Evolutionary conservation across 2,329 filamentous ascomycete species (phyloP).

Genomic region (Capronia americana): DNA sequence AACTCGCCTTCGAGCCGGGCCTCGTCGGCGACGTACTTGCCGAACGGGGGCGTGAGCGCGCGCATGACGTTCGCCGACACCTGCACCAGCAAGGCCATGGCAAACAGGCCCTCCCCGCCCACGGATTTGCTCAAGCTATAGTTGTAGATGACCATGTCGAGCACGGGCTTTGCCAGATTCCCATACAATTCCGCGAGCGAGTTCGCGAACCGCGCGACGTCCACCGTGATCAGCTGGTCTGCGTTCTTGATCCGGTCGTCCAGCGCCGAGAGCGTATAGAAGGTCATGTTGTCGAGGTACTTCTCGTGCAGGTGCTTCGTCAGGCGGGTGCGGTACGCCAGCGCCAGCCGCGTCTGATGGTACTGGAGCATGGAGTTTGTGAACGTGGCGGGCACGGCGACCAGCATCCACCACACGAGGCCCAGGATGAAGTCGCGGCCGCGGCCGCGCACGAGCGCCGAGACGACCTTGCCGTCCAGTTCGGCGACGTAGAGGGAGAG

Average conservation of each 20-base stretch:
- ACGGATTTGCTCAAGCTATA: conserved; percentile 92
- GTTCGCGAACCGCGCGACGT: conserved; percentile 95
- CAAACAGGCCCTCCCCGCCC: conserved; percentile 92
- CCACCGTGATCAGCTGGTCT: conserved; percentile 95
- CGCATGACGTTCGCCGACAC: conserved; percentile 92
- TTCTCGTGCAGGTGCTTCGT: conserved; percentile 96
- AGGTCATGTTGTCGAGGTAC: conserved; percentile 96
- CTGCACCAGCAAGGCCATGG: conserved; percentile 94
- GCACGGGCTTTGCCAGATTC: conserved; percentile 89
- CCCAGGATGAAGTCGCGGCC: conserved; percentile 87
- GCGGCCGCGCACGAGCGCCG: conserved; percentile 86
- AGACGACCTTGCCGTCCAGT: conserved; percentile 91
- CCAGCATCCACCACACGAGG: conserved; percentile 97
- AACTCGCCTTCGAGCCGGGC: conserved; percentile 94
- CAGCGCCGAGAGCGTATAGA: conserved; percentile 92
- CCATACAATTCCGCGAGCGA: conserved; percentile 94
- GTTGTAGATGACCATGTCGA: conserved; percentile 97
- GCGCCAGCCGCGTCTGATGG: conserved; percentile 91
- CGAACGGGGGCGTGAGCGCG: conserved; percentile 91
- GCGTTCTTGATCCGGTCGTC: conserved; percentile 99
- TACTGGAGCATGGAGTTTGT: conserved; percentile 99
- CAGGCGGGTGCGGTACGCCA: conserved; percentile 89
- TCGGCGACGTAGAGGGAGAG: conserved; percentile 94
- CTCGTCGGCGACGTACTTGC: conserved; percentile 96
- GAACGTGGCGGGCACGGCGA: conserved; percentile 93